Percentiles rank a stretch among this genome's conserved stretches.
Conservation (phyloP, 192 early-diverging fungal genomes). For the Coemansia guatemalensis region DNA sequence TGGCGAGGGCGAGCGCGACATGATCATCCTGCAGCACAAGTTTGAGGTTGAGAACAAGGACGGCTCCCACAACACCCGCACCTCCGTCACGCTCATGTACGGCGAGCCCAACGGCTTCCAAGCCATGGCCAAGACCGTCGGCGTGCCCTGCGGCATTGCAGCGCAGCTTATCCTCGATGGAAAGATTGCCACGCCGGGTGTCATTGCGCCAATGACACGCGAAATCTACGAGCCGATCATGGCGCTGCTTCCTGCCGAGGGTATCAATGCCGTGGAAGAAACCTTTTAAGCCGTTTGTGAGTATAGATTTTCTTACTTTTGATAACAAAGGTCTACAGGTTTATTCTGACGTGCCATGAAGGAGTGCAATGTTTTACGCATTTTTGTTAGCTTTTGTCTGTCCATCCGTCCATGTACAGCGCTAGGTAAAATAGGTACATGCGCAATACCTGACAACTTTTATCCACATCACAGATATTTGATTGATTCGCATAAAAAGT, state of each 20-base stretch:
- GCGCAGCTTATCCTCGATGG: constrained; percentile 91
- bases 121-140: constrained; percentile 98
- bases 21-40: constrained; percentile 97
- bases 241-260: constrained; percentile 83
- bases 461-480: too few species aligned
- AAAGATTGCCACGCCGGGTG: constrained; percentile 71
- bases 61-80: constrained; percentile 82
- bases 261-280: constrained; percentile 82
- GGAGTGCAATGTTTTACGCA: too few species aligned
- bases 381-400: too few species aligned
- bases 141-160: constrained; percentile 95
- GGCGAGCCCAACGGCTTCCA: constrained; percentile 84
- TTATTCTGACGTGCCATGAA: too few species aligned
- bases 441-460: too few species aligned
- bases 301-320: constrained; percentile 1
- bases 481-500: too few species aligned
- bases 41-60: constrained; percentile 93
- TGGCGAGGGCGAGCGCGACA: constrained; percentile 86
- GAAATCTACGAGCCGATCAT: constrained; percentile 92
- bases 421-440: too few species aligned
- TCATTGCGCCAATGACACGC: constrained; percentile 87
- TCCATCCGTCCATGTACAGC: too few species aligned
- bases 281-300: constrained; percentile 15
- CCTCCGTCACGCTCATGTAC: constrained; percentile 90
- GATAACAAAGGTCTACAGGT: too few species aligned